Conservation (phyloP, 106 monocot species). For the Acanthochlamys bracteata region DNA sequence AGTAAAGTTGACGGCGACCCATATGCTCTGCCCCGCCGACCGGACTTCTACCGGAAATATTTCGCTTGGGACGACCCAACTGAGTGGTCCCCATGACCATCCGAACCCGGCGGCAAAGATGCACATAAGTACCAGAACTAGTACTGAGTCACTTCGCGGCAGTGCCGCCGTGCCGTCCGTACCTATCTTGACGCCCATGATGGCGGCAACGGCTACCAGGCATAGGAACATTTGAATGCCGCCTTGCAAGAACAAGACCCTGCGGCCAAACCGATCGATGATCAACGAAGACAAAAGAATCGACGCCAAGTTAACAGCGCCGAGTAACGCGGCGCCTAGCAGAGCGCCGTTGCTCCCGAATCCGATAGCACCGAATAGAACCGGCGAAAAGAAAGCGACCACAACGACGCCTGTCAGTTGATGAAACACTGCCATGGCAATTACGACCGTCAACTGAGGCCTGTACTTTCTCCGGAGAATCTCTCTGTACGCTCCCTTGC, state of each 20-base stretch:
- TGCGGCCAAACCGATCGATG: conserved; percentile 28
- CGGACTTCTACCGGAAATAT: conserved; percentile 53
- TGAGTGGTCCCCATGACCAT: conserved; percentile 61
- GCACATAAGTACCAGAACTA: conserved; percentile 40
- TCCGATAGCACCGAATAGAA: conserved; percentile 31
- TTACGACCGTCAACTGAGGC: conserved; percentile 34
- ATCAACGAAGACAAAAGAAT: conserved; percentile 1
- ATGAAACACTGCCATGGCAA: conserved; percentile 29
- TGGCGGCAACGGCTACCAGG: conserved; percentile 28
- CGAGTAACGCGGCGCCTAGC: conserved; percentile 17
- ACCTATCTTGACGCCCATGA: conserved; percentile 10
- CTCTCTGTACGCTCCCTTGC: conserved; percentile 20
- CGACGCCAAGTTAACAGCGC: conserved; percentile 6
- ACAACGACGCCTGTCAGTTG: conserved; percentile 37
- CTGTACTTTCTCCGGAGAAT: conserved; percentile 22
- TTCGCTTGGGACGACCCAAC: conserved; percentile 46
- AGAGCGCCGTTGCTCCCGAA: conserved; percentile 21
- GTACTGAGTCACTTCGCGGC: background rate
- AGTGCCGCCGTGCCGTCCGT: conserved; percentile 7
- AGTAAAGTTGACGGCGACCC: conserved; percentile 29
- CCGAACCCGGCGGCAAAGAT: conserved; percentile 31
- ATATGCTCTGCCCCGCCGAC: conserved; percentile 45
- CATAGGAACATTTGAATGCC: conserved; percentile 34
- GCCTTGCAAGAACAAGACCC: conserved; percentile 27
- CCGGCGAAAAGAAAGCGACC: conserved; percentile 27